Evolutionary conservation across 106 monocot genomes (phyloP).

Genomic region (Dendrobium chrysotoxum): DNA sequence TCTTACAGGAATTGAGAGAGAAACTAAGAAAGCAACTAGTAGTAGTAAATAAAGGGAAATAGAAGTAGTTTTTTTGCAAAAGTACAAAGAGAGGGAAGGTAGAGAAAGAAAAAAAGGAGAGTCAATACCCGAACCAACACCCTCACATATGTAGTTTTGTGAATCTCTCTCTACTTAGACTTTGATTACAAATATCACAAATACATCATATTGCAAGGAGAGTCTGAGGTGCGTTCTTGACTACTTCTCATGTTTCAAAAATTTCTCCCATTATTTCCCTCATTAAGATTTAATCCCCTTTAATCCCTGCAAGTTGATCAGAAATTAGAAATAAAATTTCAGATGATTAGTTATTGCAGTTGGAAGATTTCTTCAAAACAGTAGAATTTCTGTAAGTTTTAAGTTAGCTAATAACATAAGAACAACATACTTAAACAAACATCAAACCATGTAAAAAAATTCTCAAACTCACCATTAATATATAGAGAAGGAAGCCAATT

Average conservation of each 20-base stretch:
- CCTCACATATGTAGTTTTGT: slow-evolving; percentile 32
- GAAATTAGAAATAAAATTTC: background rate
- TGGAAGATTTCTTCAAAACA: background rate
- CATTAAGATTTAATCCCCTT: background rate
- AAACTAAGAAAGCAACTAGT: background rate
- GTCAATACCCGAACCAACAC: slow-evolving; percentile 96
- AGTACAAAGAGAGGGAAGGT: background rate
- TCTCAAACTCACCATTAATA: slow-evolving; percentile 14
- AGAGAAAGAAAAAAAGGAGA: slow-evolving; percentile 12
- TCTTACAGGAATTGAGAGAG: background rate
- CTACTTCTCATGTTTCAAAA: slow-evolving; percentile 24
- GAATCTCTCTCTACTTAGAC: background rate
- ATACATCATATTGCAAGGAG: slow-evolving; percentile 39
- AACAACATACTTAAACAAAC: background rate
- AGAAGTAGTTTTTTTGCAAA: background rate
- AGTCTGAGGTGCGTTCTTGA: slow-evolving; percentile 98
- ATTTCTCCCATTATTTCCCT: background rate
- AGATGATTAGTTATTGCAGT: background rate
- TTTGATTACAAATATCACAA: slow-evolving; percentile 1
- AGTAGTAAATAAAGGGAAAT: background rate
- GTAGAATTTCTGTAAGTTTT: background rate
- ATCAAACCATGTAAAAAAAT: too few species aligned
- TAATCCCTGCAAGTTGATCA: background rate
- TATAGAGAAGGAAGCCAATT: background rate
- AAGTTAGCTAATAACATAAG: background rate